A percentile compares a stretch with the other conserved stretches of the same genome.
phyloP scores from a whole-genome alignment of 2,329 filamentous ascomycete genomes.

The Botryotinia narcissicola region DNA sequence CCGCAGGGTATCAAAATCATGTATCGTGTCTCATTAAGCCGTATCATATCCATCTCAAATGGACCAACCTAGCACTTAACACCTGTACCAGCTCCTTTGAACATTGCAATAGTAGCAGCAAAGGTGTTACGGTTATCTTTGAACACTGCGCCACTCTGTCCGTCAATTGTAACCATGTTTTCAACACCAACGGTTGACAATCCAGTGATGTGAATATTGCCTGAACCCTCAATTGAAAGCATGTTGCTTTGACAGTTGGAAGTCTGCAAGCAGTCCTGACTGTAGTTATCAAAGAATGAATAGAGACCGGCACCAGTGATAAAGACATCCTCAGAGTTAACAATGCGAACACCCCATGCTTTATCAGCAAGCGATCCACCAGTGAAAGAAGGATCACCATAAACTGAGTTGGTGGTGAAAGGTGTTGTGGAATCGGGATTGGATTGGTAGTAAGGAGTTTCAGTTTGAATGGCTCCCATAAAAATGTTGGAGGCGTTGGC shows the following conservation, averaged over 20 bases:
- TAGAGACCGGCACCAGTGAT: constrained; percentile 75
- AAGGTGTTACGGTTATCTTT: constrained; percentile 64
- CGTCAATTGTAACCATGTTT: constrained; percentile 69
- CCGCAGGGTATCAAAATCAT: background rate
- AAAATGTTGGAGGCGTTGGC: constrained; percentile 74
- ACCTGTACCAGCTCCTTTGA: constrained; percentile 33
- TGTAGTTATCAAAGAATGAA: constrained; percentile 82
- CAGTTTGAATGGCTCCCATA: constrained; percentile 81
- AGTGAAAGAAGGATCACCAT: constrained; percentile 67
- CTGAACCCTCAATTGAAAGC: constrained; percentile 65
- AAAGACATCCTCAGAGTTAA: constrained; percentile 64
- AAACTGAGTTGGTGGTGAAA: constrained; percentile 57
- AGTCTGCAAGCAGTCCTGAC: constrained; percentile 63
- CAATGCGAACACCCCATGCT: constrained; percentile 72
- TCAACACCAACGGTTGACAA: constrained; percentile 71
- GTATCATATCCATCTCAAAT: background rate
- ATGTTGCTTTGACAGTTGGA: constrained; percentile 78
- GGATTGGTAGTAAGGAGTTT: constrained; percentile 85
- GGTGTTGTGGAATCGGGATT: constrained; percentile 71
- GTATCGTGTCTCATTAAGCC: background rate
- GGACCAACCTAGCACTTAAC: constrained; percentile 4
- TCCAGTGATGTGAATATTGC: constrained; percentile 60
- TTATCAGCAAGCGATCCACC: constrained; percentile 51
- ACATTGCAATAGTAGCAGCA: constrained; percentile 59
- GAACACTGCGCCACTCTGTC: constrained; percentile 52